These are phyloP conservation scores for Effrenium voratum DNA, from an alignment of 73 alveolate species.

Conservation along the genomic window DNA sequence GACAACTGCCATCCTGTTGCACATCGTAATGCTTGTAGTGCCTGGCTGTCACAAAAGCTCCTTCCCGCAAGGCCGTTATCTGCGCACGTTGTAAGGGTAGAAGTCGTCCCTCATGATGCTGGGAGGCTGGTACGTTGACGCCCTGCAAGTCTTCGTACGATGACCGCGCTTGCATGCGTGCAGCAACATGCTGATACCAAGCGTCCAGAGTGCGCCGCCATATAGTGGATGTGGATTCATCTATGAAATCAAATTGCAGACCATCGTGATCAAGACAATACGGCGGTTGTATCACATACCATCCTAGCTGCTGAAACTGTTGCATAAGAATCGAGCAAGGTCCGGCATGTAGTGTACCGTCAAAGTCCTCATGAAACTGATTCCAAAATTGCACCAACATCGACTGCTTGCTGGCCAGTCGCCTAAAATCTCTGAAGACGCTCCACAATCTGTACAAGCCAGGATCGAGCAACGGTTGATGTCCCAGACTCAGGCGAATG, in stretches of 20 bases:
- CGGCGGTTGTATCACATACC: not conserved
- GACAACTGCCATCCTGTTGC: no score
- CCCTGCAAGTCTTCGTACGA: no score
- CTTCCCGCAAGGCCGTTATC: no score
- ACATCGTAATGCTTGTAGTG: no score
- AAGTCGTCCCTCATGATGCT: no score
- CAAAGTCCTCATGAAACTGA: not conserved
- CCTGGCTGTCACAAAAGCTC: no score
- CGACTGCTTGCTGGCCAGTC: not conserved
- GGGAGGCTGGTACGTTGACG: no score
- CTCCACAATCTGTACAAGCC: not conserved
- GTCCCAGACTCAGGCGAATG: not conserved
- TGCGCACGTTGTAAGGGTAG: no score
- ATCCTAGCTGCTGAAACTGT: not conserved
- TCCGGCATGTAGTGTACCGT: not conserved
- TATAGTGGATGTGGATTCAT: not conserved
- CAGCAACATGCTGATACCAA: no score
- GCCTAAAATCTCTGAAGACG: not conserved
- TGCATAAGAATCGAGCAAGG: not conserved
- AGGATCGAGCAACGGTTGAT: not conserved
- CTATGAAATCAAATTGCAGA: not conserved
- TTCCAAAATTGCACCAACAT: not conserved
- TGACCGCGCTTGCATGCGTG: no score
- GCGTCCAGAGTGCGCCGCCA: not conserved
- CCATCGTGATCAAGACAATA: not conserved